Conservation (phyloP, 306 rosid species). For the Prunus salicina region DNA sequence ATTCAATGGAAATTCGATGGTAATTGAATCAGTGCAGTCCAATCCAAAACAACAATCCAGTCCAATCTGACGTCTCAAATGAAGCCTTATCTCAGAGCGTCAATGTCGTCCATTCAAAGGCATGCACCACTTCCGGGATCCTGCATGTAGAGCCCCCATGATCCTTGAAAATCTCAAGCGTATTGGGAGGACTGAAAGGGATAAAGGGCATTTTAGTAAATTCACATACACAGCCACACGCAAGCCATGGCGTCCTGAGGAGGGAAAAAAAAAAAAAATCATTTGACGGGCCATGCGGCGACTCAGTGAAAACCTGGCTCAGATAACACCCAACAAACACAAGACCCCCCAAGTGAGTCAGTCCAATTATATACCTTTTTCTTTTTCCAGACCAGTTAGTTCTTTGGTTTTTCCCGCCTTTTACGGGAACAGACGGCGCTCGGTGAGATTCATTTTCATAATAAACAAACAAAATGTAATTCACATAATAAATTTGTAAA, state of each 20-base stretch:
- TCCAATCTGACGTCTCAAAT: neutral
- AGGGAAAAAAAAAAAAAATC: neutral
- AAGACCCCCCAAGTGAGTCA: neutral
- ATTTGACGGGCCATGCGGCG: conserved; percentile 5
- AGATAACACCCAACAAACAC: conserved; percentile 1
- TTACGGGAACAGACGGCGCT: too few relatives aligned
- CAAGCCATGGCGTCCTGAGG: conserved; percentile 1
- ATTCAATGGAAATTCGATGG: too few relatives aligned
- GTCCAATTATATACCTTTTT: neutral
- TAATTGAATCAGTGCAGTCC: neutral
- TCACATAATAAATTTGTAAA: too few relatives aligned
- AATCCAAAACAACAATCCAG: neutral
- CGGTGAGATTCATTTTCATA: too few relatives aligned
- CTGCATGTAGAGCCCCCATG: conserved; percentile 14
- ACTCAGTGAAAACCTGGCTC: conserved; percentile 13
- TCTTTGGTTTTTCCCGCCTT: too few relatives aligned
- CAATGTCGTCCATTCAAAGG: conserved; percentile 1
- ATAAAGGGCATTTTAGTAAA: neutral
- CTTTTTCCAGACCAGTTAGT: too few relatives aligned
- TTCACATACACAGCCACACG: neutral
- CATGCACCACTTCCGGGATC: neutral
- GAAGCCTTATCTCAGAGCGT: neutral
- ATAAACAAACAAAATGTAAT: too few relatives aligned
- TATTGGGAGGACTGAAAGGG: neutral
- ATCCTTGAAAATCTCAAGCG: conserved; percentile 16